Conservation (phyloP, 768 basidiomycete species). For the Hydnomerulius pinastri region DNA sequence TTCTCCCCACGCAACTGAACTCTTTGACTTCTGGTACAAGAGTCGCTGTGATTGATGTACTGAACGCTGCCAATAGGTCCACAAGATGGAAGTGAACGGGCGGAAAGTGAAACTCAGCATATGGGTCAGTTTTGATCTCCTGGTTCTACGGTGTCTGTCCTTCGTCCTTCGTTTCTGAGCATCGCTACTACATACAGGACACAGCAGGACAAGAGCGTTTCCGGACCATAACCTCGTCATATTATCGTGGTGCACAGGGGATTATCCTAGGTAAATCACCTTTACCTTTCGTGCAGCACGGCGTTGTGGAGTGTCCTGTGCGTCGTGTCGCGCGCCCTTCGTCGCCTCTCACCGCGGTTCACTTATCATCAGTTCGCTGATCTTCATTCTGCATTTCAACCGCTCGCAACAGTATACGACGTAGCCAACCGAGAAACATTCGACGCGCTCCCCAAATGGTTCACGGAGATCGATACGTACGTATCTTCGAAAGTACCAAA, state of each 20-base stretch:
- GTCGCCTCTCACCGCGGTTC: background rate
- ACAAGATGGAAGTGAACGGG: slow-evolving; percentile 84
- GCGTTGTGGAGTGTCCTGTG: too few species aligned
- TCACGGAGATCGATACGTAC: slow-evolving; percentile 90
- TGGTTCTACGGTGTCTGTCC: too few species aligned
- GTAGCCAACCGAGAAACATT: slow-evolving; percentile 91
- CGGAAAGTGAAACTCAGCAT: slow-evolving; percentile 92
- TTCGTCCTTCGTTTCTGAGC: too few species aligned
- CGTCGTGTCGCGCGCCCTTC: too few species aligned
- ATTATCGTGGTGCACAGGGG: slow-evolving; percentile 89
- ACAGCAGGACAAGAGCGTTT: slow-evolving; percentile 98
- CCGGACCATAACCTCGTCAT: slow-evolving; percentile 91
- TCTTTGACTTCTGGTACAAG: too few species aligned
- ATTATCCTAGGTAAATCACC: slow-evolving; percentile 65
- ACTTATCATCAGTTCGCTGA: background rate
- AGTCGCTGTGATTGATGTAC: too few species aligned
- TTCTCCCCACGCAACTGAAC: too few species aligned
- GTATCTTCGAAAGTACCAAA: slow-evolving; percentile 84
- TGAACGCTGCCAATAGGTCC: slow-evolving; percentile 74
- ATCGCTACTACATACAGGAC: slow-evolving; percentile 69
- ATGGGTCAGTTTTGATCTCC: slow-evolving; percentile 94
- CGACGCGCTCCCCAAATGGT: slow-evolving; percentile 93
- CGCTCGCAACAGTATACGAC: slow-evolving; percentile 75
- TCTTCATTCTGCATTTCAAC: background rate
- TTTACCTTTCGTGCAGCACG: too few species aligned